Evolutionary conservation across 2,329 filamentous ascomycete species (phyloP), one percentile per base, ranked within the genome.

Genomic region (Conoideocrella luteorostrata): DNA sequence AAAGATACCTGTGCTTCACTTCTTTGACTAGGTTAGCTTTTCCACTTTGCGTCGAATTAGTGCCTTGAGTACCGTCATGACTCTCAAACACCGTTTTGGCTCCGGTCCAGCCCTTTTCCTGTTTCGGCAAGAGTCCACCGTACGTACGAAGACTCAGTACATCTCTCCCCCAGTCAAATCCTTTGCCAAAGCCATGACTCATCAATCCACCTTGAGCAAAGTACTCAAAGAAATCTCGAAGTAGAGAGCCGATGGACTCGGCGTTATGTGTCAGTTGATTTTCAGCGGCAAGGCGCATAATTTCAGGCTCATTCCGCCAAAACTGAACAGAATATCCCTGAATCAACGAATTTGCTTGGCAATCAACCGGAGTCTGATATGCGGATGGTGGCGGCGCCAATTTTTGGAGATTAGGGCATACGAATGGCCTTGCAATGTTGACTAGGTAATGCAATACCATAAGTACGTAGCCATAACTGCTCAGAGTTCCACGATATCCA

Each of bases 361-460:
- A 34, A 26, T 58, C 52, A 24, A 48, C 35, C n/a, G 50, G 44
- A 3, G 50, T 51, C 26, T 52, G 46, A 20, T 62, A 55, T 12
- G 58, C 58, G 30, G 64, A 65, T 10, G 67, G 67, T 7, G 62
- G 66, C 9, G 66, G 71, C 28, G 65, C 73, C 52, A 74, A 69
- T 43, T 72, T 65, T 58, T 94, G 88, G 2, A 96, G 72, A 56
- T 96, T 95, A 0, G 86, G 88, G 46, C 88, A 81, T 15, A 96
- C 85, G 43, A 88, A 88, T 0, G 90, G 89, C 38, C 79, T 71
- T 1, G 78, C 85, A 41, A 95, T 64, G 53, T 95, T 95, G 56
- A 93, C 80, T 22, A 95, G 76, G 57, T 91, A 95, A 63, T 96
- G 90, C 13, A 95, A 69, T 4, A 94, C 82, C 89, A 96, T 95